Base-by-base conservation (phyloP, 768 basidiomycete genomes). In the Lentinula boryana region DNA sequence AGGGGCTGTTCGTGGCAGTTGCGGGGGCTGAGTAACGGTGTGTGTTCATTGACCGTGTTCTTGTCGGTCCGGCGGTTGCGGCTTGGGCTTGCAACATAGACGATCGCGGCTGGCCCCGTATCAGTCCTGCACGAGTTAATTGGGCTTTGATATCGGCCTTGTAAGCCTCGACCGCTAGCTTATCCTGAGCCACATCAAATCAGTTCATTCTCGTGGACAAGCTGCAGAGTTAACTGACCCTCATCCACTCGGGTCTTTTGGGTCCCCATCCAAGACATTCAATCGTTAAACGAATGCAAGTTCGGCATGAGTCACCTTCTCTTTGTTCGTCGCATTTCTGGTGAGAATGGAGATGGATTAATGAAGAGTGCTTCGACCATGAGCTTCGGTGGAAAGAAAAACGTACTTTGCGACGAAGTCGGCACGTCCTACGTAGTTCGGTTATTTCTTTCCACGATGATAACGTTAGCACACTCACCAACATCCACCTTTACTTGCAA, bases 311-410 rank as follows among this genome's bases (percentile, higher is more conserved):
- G 72, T 89, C 84, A 62, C 84, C 86, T 68, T 88, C 86, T 64
- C 89, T 84, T 65, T 90, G 86, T 68, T 93, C 91, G 71, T 93
- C 91, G 72, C 91, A 93, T 89, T 93, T 93, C 90, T 93, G 70
- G 27, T 56, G 61, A 38, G 9, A 5, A 13, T 8, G 13, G 61
- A 52, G 31, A 58, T 40, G 53, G 27, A 55, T 60, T 57, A 63
- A 62, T 52, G 65, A 50, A 32, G 44, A 7, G 62, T 65, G 53
- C 63, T 21, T 60, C 33, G 35, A 38, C 48, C 23, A 41, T 21
- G 53, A 32, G 13, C 10, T n/a, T 57, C 1, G 15, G 32, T 16
- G 13, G 12, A 3, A 38, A 5, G 13, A 18, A 5, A 9, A 32
- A 60, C 58, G 9, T 66, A 91, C 90, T 79, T 92, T 93, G 76